Base-by-base conservation (phyloP, 495 filamentous ascomycete genomes). In the Aspergillus egyptiacus region DNA sequence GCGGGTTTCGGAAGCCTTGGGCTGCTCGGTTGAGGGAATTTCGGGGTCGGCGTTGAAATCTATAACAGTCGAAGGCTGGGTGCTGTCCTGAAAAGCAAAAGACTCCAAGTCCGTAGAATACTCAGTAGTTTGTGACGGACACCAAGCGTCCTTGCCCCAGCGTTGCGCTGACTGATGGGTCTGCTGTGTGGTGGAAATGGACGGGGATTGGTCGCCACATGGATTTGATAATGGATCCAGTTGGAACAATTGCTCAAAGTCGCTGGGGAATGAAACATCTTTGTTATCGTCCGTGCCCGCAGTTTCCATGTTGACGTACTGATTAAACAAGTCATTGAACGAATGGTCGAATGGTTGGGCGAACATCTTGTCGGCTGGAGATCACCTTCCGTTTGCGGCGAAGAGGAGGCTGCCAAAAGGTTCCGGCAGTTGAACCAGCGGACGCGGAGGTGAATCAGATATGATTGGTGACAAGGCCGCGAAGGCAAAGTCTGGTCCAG, bases 251-350 rank as follows among this genome's bases (percentile, higher is more conserved):
- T 71, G 70, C 41, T 73, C 75, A 46, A 71, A 60, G 37, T 75
- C 66, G 31, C 67, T 59, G 30, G 62, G 54, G 56, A 76, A 71
- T 44, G 68, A 61, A 51, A 69, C 58, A 42, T 70, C 68, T 61
- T 71, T 72, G 60, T 68, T 66, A 51, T 56, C 63, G 55, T 74
- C 68, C 40, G 61, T 51, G 34, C 55, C 62, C n/a, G 64, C 59
- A 36, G 63, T 61, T 44, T 74, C 71, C 61, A 71, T 65, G 49
- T 74, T 72, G 62, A 76, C 68, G 56, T 70, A 74, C 63, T 77
- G 71, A 57, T 70, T 73, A 62, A 77, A 76, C 54, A 77, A 55
- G 56, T 74, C 70, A 62, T 72, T 73, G 64, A 70, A 73, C 17
- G 72, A 73, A 56, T 78, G 70, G 51, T 77, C 73, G 33, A 69